Base-by-base conservation (phyloP, 768 basidiomycete genomes). In the Mycena floridula region DNA sequence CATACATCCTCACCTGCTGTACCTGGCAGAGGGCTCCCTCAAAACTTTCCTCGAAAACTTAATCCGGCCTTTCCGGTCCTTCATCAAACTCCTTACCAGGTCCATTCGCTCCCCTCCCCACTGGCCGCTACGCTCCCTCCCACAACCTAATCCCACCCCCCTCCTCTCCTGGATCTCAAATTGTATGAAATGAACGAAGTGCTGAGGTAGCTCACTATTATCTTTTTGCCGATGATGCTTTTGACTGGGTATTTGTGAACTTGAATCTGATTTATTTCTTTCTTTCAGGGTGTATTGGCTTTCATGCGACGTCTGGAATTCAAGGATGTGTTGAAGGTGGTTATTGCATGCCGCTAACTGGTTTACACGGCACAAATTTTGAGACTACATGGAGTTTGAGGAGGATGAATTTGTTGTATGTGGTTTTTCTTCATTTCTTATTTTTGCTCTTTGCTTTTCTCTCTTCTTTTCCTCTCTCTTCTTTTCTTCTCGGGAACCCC, bases 181-280 rank as follows among this genome's bases (percentile, higher is more conserved):
- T 81, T 82, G 9, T 81, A 85, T 57, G 77, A 85, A 51, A 85
- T 81, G 81, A 86, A 86, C 56, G 69, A 81, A 58, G 77, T 81
- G 38, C 86, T 88, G 78, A 78, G 79, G 30, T 74, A 75, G 39
- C 65, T 87, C 30, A 85, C 82, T 1, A 81, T 86, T 54, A 77
- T 84, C 54, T 85, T 79, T 68, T 61, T 87, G 7, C 84, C 83
- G 2, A 62, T 87, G 44, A 84, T 82, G 3, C 65, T 85, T 7
- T 69, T 85, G 16, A 85, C 82, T 16, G 81, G 82, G 40, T 85
- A 82, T 60, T 85, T 85, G n/a, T n/a, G n/a, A n/a, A n/a, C 52
- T 73, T 72, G 46, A 47, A 72, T 63, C 15, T 15, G 28, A 32
- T 25, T 8, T 18, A 25, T 23, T 36, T 26, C 27, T 40, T 42